Conservation (phyloP, 2,329 filamentous ascomycete genomes). For the Mollisiaceae sp. region DNA sequence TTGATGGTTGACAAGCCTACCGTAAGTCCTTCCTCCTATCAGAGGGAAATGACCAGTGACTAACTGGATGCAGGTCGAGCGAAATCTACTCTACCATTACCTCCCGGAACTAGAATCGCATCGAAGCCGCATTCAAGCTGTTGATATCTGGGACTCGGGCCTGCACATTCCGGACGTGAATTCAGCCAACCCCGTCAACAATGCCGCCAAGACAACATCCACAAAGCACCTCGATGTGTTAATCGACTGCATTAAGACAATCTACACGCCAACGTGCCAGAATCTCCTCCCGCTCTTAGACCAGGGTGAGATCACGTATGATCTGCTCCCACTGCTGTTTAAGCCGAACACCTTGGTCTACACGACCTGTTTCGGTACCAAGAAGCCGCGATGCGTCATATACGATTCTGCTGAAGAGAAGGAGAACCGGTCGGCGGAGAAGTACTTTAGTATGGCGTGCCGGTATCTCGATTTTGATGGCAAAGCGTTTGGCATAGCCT, state of each 20-base stretch:
- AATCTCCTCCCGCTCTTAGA: constrained; percentile 36
- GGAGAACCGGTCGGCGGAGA: constrained; percentile 17
- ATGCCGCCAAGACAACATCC: constrained; percentile 1
- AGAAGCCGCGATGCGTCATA: constrained; percentile 31
- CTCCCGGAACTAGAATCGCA: constrained; percentile 25
- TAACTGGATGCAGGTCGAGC: constrained; percentile 24
- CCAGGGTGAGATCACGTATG: constrained; percentile 42
- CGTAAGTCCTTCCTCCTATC: constrained; percentile 16
- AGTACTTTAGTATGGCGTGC: constrained; percentile 25
- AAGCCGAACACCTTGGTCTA: constrained; percentile 42
- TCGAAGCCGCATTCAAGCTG: constrained; percentile 5
- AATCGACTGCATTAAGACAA: constrained; percentile 26
- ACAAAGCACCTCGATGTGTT: constrained; percentile 25
- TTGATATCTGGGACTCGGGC: no score
- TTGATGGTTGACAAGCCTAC: constrained; percentile 36
- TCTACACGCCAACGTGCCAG: constrained; percentile 23
- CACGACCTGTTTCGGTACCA: constrained; percentile 34
- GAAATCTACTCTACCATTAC: constrained; percentile 26
- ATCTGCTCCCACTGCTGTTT: constrained; percentile 46
- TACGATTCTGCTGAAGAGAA: constrained; percentile 33
- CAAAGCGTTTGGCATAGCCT: constrained; percentile 36
- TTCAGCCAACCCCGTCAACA: no score
- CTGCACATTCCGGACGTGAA: no score
- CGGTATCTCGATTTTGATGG: constrained; percentile 38
- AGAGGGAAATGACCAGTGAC: background rate